Conservation (phyloP, 495 filamentous ascomycete genomes). For the Trichocladium uniseriatum region DNA sequence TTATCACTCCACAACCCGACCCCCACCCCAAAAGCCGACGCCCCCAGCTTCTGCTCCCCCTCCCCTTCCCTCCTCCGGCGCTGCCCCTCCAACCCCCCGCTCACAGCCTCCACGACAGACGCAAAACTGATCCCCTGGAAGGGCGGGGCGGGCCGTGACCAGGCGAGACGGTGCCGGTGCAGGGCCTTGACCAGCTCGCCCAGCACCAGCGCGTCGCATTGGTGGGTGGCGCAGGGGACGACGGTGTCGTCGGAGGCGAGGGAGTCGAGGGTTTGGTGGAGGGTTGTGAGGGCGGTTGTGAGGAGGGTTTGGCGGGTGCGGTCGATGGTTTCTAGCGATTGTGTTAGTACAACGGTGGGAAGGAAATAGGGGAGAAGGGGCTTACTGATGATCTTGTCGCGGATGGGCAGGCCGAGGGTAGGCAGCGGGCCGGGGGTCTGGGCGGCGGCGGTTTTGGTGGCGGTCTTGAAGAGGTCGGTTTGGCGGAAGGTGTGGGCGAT, state of each 20-base stretch:
- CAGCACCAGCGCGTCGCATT: slow-evolving; percentile 23
- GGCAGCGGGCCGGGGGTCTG: slow-evolving; percentile 14
- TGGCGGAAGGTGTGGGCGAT: slow-evolving; percentile 22
- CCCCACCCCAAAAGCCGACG: not conserved
- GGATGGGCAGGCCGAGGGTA: slow-evolving; percentile 18
- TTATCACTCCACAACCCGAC: no score
- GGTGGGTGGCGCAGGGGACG: slow-evolving; percentile 6
- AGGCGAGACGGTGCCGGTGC: slow-evolving; percentile 10
- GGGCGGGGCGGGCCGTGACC: slow-evolving; percentile 18
- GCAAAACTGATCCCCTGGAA: slow-evolving; percentile 17
- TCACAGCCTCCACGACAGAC: slow-evolving; percentile 7
- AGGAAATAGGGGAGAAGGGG: no score
- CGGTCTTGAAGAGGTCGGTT: slow-evolving; percentile 18
- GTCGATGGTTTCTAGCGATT: slow-evolving; percentile 18
- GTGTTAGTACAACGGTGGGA: not conserved
- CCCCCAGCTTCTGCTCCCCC: not conserved
- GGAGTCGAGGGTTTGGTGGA: slow-evolving; percentile 13
- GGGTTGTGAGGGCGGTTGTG: slow-evolving; percentile 5
- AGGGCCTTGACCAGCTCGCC: slow-evolving; percentile 23
- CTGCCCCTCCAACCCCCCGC: slow-evolving; percentile 1
- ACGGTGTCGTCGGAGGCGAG: slow-evolving; percentile 3
- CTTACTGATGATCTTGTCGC: slow-evolving; percentile 25
- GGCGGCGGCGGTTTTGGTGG: slow-evolving; percentile 13
- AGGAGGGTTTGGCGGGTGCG: slow-evolving; percentile 16
- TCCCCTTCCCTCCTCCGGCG: not conserved